A percentile compares a stretch with the other conserved stretches of the same genome.
Evolutionary conservation across 78 protist species (phyloP).

Genomic region (Polysphondylium violaceum): DNA sequence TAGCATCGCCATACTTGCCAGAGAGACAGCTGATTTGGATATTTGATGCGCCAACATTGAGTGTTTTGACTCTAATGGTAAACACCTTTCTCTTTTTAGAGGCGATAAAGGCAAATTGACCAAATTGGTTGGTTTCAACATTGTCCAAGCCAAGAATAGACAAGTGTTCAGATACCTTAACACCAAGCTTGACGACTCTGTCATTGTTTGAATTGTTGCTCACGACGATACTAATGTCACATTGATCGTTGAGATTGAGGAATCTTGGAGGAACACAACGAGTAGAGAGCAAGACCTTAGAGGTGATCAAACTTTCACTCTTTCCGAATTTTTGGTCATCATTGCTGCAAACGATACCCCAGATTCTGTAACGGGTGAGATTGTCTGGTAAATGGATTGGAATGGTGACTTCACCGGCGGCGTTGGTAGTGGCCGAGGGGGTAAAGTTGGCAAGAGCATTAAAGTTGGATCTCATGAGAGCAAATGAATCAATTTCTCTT

Average conservation of each 20-base stretch:
- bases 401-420: constrained; percentile 12
- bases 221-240: constrained; percentile 35
- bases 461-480: constrained; percentile 46
- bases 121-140: neutral
- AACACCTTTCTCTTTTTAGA: constrained; percentile 27
- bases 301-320: constrained; percentile 32
- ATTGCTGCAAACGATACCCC: constrained; percentile 55
- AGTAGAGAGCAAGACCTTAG: constrained; percentile 59
- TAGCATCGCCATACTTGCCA: constrained; percentile 78
- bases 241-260: constrained; percentile 40
- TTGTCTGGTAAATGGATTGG: constrained; percentile 71
- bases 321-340: constrained; percentile 67
- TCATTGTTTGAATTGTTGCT: constrained; percentile 33
- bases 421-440: constrained; percentile 55
- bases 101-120: constrained; percentile 51
- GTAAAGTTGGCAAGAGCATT: constrained; percentile 73
- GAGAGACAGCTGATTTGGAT: constrained; percentile 56
- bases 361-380: constrained; percentile 68
- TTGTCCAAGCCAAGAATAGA: neutral
- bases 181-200: constrained; percentile 58
- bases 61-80: constrained; percentile 18
- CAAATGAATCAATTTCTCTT: neutral
- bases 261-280: constrained; percentile 79
- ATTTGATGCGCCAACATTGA: constrained; percentile 31
- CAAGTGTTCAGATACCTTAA: constrained; percentile 42